Evolutionary conservation across 225 moss, liverwort and hornwort genomes (phyloP).

Genomic region (Pleurozium schreberi): DNA sequence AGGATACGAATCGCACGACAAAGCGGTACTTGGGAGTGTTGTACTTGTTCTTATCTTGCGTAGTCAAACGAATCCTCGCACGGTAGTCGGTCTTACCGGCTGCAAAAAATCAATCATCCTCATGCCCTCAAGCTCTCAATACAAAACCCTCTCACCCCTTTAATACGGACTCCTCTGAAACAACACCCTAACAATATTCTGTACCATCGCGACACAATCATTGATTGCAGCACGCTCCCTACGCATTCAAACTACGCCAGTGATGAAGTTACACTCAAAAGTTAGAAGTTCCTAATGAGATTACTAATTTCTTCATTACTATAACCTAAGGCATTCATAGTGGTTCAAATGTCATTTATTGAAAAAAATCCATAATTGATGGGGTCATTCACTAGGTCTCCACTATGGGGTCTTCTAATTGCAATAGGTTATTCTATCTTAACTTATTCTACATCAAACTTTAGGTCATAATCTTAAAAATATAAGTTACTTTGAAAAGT

Average conservation of each 20-base stretch:
- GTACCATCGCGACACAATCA: neutral
- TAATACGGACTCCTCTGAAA: neutral
- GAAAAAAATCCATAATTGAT: no score
- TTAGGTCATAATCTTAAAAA: no score
- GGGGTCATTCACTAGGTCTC: no score
- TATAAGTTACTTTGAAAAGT: no score
- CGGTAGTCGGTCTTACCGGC: conserved; percentile 97
- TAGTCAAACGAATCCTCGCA: conserved; percentile 80
- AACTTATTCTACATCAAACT: neutral
- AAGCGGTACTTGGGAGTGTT: conserved; percentile 92
- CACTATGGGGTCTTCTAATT: no score
- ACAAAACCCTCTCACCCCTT: neutral
- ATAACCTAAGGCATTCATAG: no score
- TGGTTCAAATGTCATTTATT: no score
- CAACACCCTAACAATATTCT: neutral
- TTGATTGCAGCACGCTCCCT: neutral
- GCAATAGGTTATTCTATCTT: no score
- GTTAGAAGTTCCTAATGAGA: no score
- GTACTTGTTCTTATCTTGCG: conserved; percentile 97
- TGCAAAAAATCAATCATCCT: neutral
- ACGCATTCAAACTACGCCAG: no score
- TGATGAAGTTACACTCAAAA: no score
- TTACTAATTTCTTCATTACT: no score
- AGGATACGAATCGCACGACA: conserved; percentile 75
- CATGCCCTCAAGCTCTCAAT: neutral